These are phyloP conservation scores for Erodium texanum DNA, from an alignment of 441 rosid genomes.

Conservation along the genomic window DNA sequence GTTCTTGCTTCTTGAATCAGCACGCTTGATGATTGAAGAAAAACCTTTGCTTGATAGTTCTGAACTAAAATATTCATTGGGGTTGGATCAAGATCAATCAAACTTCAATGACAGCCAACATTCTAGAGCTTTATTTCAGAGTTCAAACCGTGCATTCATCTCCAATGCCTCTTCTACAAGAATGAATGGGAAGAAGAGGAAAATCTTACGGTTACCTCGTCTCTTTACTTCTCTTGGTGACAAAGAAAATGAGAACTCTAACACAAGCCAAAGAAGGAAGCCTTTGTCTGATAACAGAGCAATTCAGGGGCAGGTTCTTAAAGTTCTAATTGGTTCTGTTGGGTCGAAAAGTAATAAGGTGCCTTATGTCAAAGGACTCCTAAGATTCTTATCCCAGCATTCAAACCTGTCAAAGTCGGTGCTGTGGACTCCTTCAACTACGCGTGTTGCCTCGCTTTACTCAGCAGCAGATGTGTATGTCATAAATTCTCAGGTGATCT, in stretches of 20 bases:
- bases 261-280: background rate
- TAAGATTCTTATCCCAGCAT: conserved; percentile 46
- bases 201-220: conserved; percentile 18
- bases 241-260: conserved; percentile 8
- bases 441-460: conserved; percentile 77
- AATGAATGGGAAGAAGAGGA: conserved; percentile 23
- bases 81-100: conserved; percentile 21
- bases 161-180: conserved; percentile 12
- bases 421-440: conserved; percentile 80
- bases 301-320: conserved; percentile 37
- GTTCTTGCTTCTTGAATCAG: conserved; percentile 77
- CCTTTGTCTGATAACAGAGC: conserved; percentile 24
- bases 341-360: conserved; percentile 95
- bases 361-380: conserved; percentile 61
- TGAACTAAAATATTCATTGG: conserved; percentile 30
- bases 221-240: conserved; percentile 19
- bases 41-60: conserved; percentile 22
- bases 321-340: conserved; percentile 87
- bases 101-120: conserved; percentile 43
- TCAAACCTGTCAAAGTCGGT: conserved; percentile 55
- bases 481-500: conserved; percentile 78
- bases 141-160: conserved; percentile 18
- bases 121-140: conserved; percentile 54
- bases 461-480: conserved; percentile 92
- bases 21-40: conserved; percentile 34